Percentiles rank a stretch among this genome's conserved stretches.
These are phyloP conservation scores for Cyberlindnera petersonii DNA, from an alignment of 805 yeast genomes.

Conservation along the genomic window DNA sequence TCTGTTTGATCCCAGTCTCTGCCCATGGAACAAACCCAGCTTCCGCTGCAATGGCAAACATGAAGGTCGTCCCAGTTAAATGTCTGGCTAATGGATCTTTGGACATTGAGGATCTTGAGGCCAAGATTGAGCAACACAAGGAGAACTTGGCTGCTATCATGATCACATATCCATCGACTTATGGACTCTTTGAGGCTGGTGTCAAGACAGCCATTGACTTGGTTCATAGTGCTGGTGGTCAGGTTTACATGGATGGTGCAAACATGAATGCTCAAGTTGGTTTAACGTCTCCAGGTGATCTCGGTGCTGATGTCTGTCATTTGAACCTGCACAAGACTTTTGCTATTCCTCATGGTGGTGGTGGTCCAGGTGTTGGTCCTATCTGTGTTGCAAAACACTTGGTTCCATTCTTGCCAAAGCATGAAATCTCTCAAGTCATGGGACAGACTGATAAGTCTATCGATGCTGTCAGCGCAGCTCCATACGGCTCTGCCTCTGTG, in stretches of 20 bases:
- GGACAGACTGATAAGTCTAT: conserved; percentile 47
- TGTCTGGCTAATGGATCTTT: conserved; percentile 84
- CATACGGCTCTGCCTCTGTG: conserved; percentile 92
- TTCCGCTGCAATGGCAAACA: conserved; percentile 94
- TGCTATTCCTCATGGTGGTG: conserved; percentile 98
- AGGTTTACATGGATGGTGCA: conserved; percentile 97
- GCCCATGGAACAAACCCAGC: conserved; percentile 99
- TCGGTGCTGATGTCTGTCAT: conserved; percentile 98
- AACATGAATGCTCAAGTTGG: conserved; percentile 99
- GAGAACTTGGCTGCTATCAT: conserved; percentile 81
- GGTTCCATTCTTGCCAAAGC: conserved; percentile 77
- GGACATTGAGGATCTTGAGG: conserved; percentile 70
- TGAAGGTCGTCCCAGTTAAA: conserved; percentile 89
- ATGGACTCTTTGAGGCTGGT: conserved; percentile 93
- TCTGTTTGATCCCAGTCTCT: conserved; percentile 92
- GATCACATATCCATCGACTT: conserved; percentile 98
- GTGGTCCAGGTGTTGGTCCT: conserved; percentile 99
- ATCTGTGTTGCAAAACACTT: conserved; percentile 87
- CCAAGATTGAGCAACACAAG: conserved; percentile 66
- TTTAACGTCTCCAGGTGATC: conserved; percentile 92
- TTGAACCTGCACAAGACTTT: conserved; percentile 95
- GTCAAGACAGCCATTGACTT: conserved; percentile 80
- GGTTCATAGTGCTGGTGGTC: conserved; percentile 86
- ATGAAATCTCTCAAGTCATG: conserved; percentile 51
- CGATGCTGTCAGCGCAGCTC: conserved; percentile 83